These are phyloP conservation scores for Haberlea rhodopensis DNA, from an alignment of 257 asterid genomes.

Conservation along the genomic window DNA sequence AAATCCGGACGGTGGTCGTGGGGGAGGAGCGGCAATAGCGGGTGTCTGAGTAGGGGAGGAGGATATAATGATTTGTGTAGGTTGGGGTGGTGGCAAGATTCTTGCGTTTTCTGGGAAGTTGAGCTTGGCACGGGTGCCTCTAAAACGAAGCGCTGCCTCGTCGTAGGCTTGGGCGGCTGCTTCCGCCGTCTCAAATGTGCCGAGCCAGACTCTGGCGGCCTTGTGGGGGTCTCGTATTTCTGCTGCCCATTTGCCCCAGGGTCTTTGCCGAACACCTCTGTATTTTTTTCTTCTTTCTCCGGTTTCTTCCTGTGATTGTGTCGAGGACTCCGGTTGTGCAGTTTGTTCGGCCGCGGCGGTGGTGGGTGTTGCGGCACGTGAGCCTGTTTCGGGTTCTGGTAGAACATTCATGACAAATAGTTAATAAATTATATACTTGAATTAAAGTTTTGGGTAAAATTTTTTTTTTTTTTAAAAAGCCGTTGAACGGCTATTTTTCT, in stretches of 20 bases:
- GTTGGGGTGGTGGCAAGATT: slow-evolving; percentile 36
- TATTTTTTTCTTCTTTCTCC: slow-evolving; percentile 63
- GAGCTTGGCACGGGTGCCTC: slow-evolving; percentile 86
- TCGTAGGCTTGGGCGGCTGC: slow-evolving; percentile 92
- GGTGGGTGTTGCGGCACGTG: slow-evolving; percentile 24
- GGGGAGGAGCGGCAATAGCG: slow-evolving; percentile 21
- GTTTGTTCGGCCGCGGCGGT: slow-evolving; percentile 6
- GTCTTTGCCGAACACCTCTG: slow-evolving; percentile 91
- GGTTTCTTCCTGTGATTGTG: slow-evolving; percentile 31
- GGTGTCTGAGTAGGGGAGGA: slow-evolving; percentile 19
- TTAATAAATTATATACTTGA: not conserved
- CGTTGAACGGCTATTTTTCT: too few relatives aligned
- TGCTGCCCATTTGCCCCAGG: slow-evolving; percentile 98
- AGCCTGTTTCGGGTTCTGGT: slow-evolving; percentile 39
- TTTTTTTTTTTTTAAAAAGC: too few relatives aligned
- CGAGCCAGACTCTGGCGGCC: slow-evolving; percentile 89
- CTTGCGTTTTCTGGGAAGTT: slow-evolving; percentile 78
- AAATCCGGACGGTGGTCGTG: slow-evolving; percentile 17
- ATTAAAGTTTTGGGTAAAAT: not conserved
- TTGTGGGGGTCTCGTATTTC: slow-evolving; percentile 90
- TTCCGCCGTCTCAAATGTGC: slow-evolving; percentile 92
- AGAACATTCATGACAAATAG: not conserved
- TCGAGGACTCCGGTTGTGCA: slow-evolving; percentile 28
- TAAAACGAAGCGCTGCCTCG: slow-evolving; percentile 78
- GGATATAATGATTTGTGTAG: slow-evolving; percentile 24